Conservation (phyloP, 2,329 filamentous ascomycete genomes). For the Neobulgaria alba region DNA sequence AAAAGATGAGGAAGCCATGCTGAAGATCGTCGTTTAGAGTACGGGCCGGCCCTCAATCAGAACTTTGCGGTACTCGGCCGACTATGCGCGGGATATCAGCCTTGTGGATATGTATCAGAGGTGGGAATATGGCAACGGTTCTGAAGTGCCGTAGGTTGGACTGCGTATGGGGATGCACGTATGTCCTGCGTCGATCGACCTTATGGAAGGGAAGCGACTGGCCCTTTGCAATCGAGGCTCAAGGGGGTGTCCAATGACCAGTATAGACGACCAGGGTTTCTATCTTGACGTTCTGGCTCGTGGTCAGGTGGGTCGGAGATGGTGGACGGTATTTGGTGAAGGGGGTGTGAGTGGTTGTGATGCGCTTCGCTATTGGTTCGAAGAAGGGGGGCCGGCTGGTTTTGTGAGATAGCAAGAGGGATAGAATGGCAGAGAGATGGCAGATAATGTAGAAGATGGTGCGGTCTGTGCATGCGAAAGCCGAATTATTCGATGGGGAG, state of each 20-base stretch:
- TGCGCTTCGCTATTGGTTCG: slow-evolving; percentile 7
- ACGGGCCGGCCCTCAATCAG: background rate
- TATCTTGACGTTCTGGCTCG: slow-evolving; percentile 17
- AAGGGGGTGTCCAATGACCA: slow-evolving; percentile 29
- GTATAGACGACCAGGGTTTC: slow-evolving; percentile 12
- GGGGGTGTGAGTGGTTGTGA: too few species aligned
- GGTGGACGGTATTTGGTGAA: too few species aligned
- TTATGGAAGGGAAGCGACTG: slow-evolving; percentile 23
- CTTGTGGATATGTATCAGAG: slow-evolving; percentile 40
- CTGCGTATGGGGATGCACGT: slow-evolving; percentile 18
- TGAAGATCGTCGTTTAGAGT: slow-evolving; percentile 6
- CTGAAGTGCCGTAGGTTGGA: background rate
- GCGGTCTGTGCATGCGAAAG: too few species aligned
- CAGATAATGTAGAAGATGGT: too few species aligned
- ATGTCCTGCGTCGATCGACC: slow-evolving; percentile 27
- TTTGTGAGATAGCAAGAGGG: too few species aligned
- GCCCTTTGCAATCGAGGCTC: slow-evolving; percentile 7
- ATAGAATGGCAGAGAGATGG: too few species aligned
- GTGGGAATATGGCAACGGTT: slow-evolving; percentile 12
- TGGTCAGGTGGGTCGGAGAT: slow-evolving; percentile 19
- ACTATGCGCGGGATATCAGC: background rate
- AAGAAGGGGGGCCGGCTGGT: slow-evolving; percentile 7
- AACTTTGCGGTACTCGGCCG: background rate
- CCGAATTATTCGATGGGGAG: too few species aligned
- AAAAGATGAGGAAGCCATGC: slow-evolving; percentile 83